Conservation (phyloP, 805 yeast genomes). For the Allodekkera sacchari region DNA sequence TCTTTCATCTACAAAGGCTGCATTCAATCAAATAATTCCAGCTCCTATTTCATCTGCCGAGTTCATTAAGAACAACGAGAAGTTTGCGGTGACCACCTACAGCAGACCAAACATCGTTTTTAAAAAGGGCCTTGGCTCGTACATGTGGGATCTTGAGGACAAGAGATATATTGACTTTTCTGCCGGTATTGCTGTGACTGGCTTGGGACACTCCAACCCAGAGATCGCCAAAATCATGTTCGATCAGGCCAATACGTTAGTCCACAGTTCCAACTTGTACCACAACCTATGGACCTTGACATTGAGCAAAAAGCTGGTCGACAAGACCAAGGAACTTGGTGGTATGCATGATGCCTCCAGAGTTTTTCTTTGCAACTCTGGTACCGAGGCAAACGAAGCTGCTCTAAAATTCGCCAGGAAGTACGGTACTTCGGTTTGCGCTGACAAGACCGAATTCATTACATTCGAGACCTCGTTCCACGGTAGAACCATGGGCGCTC, state of each 20-base stretch:
- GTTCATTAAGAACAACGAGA: neutral
- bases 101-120: slow-evolving; percentile 71
- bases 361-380: slow-evolving; percentile 58
- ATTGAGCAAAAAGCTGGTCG: slow-evolving; percentile 62
- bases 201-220: slow-evolving; percentile 79
- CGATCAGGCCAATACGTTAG: slow-evolving; percentile 64
- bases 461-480: slow-evolving; percentile 90
- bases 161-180: slow-evolving; percentile 80
- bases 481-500: slow-evolving; percentile 91
- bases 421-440: slow-evolving; percentile 50
- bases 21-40: neutral
- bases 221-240: slow-evolving; percentile 61
- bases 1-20: neutral
- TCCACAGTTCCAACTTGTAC: slow-evolving; percentile 82
- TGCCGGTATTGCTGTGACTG: slow-evolving; percentile 97
- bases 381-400: slow-evolving; percentile 34
- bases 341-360: slow-evolving; percentile 77
- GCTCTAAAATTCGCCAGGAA: slow-evolving; percentile 67
- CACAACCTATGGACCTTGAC: slow-evolving; percentile 80
- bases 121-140: slow-evolving; percentile 75
- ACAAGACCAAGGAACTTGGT: slow-evolving; percentile 58
- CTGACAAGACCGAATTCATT: slow-evolving; percentile 63
- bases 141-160: slow-evolving; percentile 72
- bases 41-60: neutral
- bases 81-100: slow-evolving; percentile 38